Base-by-base conservation (phyloP, 2,329 filamentous ascomycete species). In the Neoascochyta sp. region DNA sequence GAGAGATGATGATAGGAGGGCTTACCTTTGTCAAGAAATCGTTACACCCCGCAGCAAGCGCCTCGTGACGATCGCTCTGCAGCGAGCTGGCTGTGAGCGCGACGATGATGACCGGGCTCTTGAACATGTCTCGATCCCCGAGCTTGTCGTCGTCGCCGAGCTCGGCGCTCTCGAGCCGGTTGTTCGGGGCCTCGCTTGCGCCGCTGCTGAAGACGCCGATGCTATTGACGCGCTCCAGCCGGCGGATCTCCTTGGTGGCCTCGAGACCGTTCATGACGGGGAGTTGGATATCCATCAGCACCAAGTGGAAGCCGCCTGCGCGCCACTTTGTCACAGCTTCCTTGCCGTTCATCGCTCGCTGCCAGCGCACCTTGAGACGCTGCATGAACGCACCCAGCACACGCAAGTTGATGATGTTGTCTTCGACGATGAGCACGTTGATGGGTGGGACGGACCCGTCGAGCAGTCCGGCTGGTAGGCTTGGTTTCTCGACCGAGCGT, bases 241-340 rank as follows among this genome's bases (percentile, higher is more conserved):
- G 73, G 29, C 92, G 75, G 32, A 98, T 98, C 66, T 96, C 92
- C 46, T 90, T 86, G 0, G 92, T 96, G 10, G 92, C 92, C 41
- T 95, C 87, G 16, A 98, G 69, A 1, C 92, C 92, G 48, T 83
- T 94, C 89, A 98, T 95, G 52, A 95, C 82, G 4, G 92, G 92
- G 34, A 98, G 73, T 60, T 96, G 92, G 46, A 98, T 96, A 60
- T 98, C 92, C 92, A 98, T 98, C 32, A 98, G 70, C 10, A 98
- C 92, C 43, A 98, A 68, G 66, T 98, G 92, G 56, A 95, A 96
- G 1, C 92, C 92, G 19, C 92, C 92, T 4, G 76, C 75, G 32
- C 86, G 81, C 90, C 92, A 98, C 65, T 95, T 95, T 39, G 78
- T 82, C 16, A 96, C 88, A 2, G 92, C 92, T 45, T 95, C 90